These are phyloP conservation scores for Eucalyptus regnans DNA, from an alignment of 345 rosid genomes.

Conservation along the genomic window DNA sequence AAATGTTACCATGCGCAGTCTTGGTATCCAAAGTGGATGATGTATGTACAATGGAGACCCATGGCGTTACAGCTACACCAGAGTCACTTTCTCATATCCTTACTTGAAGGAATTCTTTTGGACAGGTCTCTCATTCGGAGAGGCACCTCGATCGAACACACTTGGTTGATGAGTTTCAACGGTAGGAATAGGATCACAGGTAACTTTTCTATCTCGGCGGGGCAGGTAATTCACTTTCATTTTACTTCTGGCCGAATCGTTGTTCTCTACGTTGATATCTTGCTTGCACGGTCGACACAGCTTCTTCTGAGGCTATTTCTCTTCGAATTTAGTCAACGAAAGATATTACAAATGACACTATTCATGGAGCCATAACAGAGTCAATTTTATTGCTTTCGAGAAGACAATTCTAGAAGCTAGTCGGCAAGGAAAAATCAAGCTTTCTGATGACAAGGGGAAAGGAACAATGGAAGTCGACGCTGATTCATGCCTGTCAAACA, in stretches of 20 bases:
- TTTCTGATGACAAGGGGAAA: background rate
- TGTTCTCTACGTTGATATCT: background rate
- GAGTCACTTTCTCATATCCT: background rate
- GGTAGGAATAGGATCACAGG: background rate
- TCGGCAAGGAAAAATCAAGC: background rate
- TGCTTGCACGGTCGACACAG: background rate
- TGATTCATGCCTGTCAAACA: background rate
- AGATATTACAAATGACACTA: background rate
- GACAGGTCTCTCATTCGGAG: background rate
- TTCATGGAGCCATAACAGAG: background rate
- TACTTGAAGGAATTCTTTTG: background rate
- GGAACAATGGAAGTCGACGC: background rate
- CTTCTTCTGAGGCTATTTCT: background rate
- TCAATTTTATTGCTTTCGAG: background rate
- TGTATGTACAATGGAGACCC: no score
- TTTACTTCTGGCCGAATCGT: background rate
- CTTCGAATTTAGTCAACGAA: background rate
- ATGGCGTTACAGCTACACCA: no score
- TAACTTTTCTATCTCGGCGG: background rate
- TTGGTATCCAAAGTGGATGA: no score
- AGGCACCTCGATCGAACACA: background rate
- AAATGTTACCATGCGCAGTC: no score
- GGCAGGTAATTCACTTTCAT: background rate
- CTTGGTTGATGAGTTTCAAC: background rate
- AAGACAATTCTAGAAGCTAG: background rate